Conservation (phyloP, 768 basidiomycete genomes). For the Termitomyces sp. region DNA sequence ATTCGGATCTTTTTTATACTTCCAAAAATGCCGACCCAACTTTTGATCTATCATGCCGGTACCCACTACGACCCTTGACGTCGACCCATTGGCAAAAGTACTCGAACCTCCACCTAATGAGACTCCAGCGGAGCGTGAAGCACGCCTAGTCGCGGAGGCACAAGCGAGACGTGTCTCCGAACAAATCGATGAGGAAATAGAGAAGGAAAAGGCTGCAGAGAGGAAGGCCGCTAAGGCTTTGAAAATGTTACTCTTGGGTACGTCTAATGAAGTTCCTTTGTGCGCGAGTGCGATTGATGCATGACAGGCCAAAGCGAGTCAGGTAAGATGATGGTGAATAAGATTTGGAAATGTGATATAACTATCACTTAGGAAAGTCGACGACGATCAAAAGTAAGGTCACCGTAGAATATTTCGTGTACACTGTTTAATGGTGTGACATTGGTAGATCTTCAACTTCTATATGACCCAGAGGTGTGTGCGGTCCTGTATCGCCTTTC, state of each 20-base stretch:
- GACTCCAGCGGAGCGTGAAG: conserved; percentile 35
- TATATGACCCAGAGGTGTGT: conserved; percentile 53
- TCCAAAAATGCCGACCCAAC: neutral
- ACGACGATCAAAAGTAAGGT: conserved; percentile 73
- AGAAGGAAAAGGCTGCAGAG: conserved; percentile 40
- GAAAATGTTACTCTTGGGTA: conserved; percentile 59
- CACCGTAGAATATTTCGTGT: neutral
- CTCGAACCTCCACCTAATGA: conserved; percentile 52
- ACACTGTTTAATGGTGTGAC: neutral
- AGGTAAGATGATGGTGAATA: conserved; percentile 35
- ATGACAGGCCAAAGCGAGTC: conserved; percentile 72
- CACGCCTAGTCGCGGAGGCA: conserved; percentile 39
- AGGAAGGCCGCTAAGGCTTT: conserved; percentile 42
- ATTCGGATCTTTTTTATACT: conserved; percentile 6
- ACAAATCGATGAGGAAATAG: conserved; percentile 58
- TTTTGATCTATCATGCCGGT: neutral
- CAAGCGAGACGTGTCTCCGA: conserved; percentile 53
- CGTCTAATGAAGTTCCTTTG: conserved; percentile 11
- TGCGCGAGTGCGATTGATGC: neutral
- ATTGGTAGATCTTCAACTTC: conserved; percentile 54
- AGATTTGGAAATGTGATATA: neutral
- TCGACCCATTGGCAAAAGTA: conserved; percentile 43
- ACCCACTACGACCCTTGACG: conserved; percentile 16
- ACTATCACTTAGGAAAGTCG: conserved; percentile 55
- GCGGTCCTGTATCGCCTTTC: neutral